These are phyloP conservation scores for Hyaloscypha finlandica DNA, from an alignment of 495 filamentous ascomycete genomes.

Conservation along the genomic window DNA sequence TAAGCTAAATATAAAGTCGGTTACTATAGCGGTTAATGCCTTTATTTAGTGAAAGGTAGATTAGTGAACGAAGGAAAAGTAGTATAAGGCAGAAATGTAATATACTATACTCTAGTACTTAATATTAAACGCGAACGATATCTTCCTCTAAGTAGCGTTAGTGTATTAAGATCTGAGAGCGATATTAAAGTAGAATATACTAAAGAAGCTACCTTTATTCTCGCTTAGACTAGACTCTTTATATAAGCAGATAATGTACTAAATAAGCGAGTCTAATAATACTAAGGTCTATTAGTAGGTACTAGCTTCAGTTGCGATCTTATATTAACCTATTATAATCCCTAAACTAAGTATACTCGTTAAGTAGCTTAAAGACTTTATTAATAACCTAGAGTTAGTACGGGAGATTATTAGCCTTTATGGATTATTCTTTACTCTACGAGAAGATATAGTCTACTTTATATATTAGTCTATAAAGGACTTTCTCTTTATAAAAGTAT, in stretches of 20 bases:
- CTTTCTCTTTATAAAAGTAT: not conserved
- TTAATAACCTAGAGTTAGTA: not conserved
- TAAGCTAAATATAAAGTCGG: slow-evolving; percentile 31
- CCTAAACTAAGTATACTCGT: slow-evolving; percentile 11
- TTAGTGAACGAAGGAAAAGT: not conserved
- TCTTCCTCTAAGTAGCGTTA: slow-evolving; percentile 30
- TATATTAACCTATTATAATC: slow-evolving; percentile 25
- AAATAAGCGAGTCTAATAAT: slow-evolving; percentile 33
- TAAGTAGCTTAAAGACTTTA: not conserved
- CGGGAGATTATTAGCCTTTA: not conserved
- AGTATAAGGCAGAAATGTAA: not conserved
- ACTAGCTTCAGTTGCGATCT: slow-evolving; percentile 24
- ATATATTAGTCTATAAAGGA: not conserved
- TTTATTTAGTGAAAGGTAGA: slow-evolving; percentile 15
- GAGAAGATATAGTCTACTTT: not conserved
- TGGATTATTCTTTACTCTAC: not conserved
- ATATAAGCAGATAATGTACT: slow-evolving; percentile 36
- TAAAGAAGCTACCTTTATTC: slow-evolving; percentile 24
- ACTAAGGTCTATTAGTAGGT: slow-evolving; percentile 29
- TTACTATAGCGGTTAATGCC: slow-evolving; percentile 24
- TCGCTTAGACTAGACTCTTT: slow-evolving; percentile 36
- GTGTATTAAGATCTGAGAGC: slow-evolving; percentile 30
- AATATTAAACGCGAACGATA: slow-evolving; percentile 20
- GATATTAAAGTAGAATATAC: slow-evolving; percentile 9
- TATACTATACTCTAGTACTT: slow-evolving; percentile 13